Evolutionary conservation across 2,329 filamentous ascomycete species (phyloP).

Genomic region (Fusarium irregulare): DNA sequence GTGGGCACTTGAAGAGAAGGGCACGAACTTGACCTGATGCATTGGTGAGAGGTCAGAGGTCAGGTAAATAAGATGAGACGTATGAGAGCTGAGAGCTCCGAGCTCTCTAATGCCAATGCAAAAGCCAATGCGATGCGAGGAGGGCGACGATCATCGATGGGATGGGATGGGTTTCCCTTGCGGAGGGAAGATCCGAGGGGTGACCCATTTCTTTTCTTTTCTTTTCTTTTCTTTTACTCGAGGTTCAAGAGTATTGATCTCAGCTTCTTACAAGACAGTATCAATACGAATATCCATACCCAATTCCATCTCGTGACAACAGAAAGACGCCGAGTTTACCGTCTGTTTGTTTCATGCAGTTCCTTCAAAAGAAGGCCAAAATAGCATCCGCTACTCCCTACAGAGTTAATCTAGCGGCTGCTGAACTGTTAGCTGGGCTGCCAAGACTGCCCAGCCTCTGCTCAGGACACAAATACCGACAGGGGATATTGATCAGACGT

Average conservation of each 20-base stretch:
- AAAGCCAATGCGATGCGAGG: slow-evolving; percentile 19
- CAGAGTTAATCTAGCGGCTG: slow-evolving; percentile 26
- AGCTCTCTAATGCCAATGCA: background rate
- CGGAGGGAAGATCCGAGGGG: slow-evolving; percentile 40
- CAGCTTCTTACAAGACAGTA: background rate
- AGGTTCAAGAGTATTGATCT: background rate
- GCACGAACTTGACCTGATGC: slow-evolving; percentile 36
- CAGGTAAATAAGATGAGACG: slow-evolving; percentile 13
- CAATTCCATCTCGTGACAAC: slow-evolving; percentile 22
- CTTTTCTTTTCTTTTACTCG: background rate
- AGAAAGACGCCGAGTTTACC: background rate
- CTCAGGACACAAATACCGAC: slow-evolving; percentile 22
- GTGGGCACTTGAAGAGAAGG: slow-evolving; percentile 18
- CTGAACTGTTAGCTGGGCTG: slow-evolving; percentile 19
- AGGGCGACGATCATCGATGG: slow-evolving; percentile 40
- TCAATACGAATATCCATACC: slow-evolving; percentile 24
- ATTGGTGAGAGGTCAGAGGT: slow-evolving; percentile 27
- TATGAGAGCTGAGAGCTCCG: slow-evolving; percentile 20
- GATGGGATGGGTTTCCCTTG: slow-evolving; percentile 24
- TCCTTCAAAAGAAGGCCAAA: slow-evolving; percentile 16
- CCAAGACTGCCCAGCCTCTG: slow-evolving; percentile 21
- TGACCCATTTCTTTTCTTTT: slow-evolving; percentile 7
- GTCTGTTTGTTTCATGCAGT: slow-evolving; percentile 28
- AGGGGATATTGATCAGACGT: slow-evolving; percentile 13
- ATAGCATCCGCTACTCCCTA: slow-evolving; percentile 36